Evolutionary conservation across 2,329 filamentous ascomycete genomes (phyloP), one percentile per base, ranked within the genome.

Genomic region (Phialocephala sp.): DNA sequence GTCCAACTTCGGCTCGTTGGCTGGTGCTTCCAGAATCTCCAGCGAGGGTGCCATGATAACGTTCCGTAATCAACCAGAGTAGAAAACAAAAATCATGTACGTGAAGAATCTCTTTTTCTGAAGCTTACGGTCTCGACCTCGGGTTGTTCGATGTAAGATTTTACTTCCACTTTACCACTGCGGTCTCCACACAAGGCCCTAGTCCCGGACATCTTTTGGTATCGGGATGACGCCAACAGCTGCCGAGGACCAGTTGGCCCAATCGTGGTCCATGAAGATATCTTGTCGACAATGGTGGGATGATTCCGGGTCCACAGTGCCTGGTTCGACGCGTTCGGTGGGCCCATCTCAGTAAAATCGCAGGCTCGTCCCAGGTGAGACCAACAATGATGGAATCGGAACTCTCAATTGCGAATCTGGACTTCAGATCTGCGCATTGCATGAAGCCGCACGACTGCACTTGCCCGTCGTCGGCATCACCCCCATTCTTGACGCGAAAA

Each of bases 361-460:
- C 45, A 50, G n/a, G 45, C 45, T 50, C 45, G 8, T 11, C n/a
- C 8, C 22, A 22, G 45, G 6, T 50, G 1, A 18, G 45, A 50
- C 6, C 24, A 4, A 12, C 50, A n/a, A 54, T 54, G 22, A 18
- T n/a, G n/a, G 5, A 11, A 54, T 54, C 50, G 22, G 9, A 5
- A 18, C 50, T 5, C 50, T 54, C 50, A 18, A 54, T 54, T 27
- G 50, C 50, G 50, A 54, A 54, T 54, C 50, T 15, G 50, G 5
- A 54, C 50, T 35, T 54, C 50, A 32, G 50, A 54, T 54, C 50
- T 20, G 8, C 50, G 50, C 50, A 54, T 18, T 27, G 50, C 50
- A 54, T 54, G n/a, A 14, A 8, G 12, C 50, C 27, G 14, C 14
- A 35, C 27, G 27, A 54, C 24, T 32, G 35, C 27, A 54, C 50